Evolutionary conservation across 371 early-diverging fungal species (phyloP), one percentile per base, ranked within the genome.

Genomic region (Mucor plumbeus): DNA sequence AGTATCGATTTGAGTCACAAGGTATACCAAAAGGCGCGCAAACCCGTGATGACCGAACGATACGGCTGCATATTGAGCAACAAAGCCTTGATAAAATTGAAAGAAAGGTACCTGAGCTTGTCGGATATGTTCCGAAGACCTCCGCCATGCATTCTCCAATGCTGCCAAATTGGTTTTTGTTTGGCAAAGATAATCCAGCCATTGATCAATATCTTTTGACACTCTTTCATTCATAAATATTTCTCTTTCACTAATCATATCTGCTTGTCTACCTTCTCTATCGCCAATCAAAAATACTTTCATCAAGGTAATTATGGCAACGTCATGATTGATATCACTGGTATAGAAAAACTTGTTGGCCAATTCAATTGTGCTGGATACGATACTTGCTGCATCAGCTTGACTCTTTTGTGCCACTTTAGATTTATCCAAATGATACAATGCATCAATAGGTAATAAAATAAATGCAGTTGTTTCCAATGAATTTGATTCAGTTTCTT

Each of bases 81-180:
- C 83, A 71, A 86, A 88, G 54, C 79, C 70, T 64, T 86, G 86
- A 76, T 84, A 81, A 64, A 88, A 88, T 68, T 84, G 88, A 38
- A 74, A 78, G 68, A 88, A 88, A 33, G 85, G 83, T 40, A 82
- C 64, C 57, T 72, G 70, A 40, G 73, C 71, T 56, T 77, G 72
- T 70, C 77, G 80, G 59, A 75, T 77, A 63, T 73, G 68, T 35
- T 33, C 64, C 57, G 83, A 83, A 43, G 81, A 77, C 68, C 72
- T 72, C 73, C 68, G 73, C 81, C 81, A 83, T 48, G 83, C 83
- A 34, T 60, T 59, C 48, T 80, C 79, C 60, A 83, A 61, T 38
- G 67, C 53, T 65, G 64, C 54, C 64, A 68, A 36, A 58, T 60
- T 63, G 57, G 77, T 64, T 61, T 47, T 54, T 39, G 60, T 56